Base-by-base conservation (phyloP, 345 rosid species). In the Euphorbia peplus region DNA sequence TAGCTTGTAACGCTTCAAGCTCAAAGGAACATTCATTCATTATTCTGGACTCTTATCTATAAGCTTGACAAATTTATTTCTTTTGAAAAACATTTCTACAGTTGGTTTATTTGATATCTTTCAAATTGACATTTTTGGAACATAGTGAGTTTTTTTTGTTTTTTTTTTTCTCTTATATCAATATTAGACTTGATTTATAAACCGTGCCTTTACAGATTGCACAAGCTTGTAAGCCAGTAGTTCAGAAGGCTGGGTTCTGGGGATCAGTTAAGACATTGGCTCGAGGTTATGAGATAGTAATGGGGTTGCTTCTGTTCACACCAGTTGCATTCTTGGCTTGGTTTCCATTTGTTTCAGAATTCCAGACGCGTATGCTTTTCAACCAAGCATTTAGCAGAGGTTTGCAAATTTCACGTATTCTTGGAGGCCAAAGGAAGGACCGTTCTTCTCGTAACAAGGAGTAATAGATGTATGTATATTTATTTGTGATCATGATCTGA, bases 361-460 rank as follows among this genome's bases (percentile, higher is more conserved):
- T 95, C 71, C 99, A 95, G 75, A 95, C 99, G 11, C 98, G 99
- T 35, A 95, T 95, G 99, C 86, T 95, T 28, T 95, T 95, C 84
- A 95, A 95, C 90, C 99, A 95, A 78, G 99, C 98, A 15, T 95
- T 95, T 80, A 95, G 99, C 73, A 85, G 99, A 88, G 98, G 98
- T 76, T 84, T 95, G 71, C 98, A 95, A 80, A 95, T 95, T 78
- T 95, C 98, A 8, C 98, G 99, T 70, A 87, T 95, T 82, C 96
- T 95, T 7, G 99, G 98, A 7, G 97, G 99, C 8, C 98, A 88
- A 10, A 79, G 86, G 70, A 95, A 90, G 76, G 96, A 92, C 58
- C 92, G 92, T 0, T 55, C 97, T 22, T 82, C 98, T 18, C 83
- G 92, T 16, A 86, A 77, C 88, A 88, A 87, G 84, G 96, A 90